Evolutionary conservation across 352 stramenopile species (phyloP), one percentile per base, ranked within the genome.

Genomic region (Globisporangium lucens): DNA sequence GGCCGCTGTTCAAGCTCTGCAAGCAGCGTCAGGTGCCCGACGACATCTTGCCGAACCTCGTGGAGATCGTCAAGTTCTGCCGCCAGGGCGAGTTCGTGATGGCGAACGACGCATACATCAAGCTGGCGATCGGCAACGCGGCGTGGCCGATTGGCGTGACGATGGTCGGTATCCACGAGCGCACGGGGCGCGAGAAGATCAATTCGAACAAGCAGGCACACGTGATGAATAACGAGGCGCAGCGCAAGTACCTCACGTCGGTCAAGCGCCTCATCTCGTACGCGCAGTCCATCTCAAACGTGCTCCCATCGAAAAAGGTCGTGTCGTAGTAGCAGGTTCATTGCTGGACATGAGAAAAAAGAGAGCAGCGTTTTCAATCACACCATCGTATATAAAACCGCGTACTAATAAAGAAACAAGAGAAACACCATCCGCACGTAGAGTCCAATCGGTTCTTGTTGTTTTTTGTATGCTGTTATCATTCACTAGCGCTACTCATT

Each of bases 61-160:
- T 96, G 12, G 87, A 97, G 55, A 99, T 99, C 74, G 93, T 99
- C 10, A 79, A 87, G 41, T 98, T 95, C 76, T 99, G 97, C 66
- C 77, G 97, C 57, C 71, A 93, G 59, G 95, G 94, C 29, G 91
- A 98, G 78, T 98, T 98, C 61, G 92, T 98, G 64, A 85, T 95
- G 73, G 98, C 98, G 3, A 96, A 99, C 76, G 97, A 99, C 87
- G 83, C 91, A 30, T 99, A 99, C 73, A 97, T 99, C 58, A 91
- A 97, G 72, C 87, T 99, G 10, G 95, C 97, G 3, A 99, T 99
- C 71, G 97, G 98, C 56, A 98, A 99, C 74, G 93, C 96, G 0
- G 94, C 98, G 49, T 99, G 98, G 98, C 98, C 98, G 2, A 99
- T 99, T 67, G 98, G 98, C 63, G 96, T 99, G 0, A 99, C 97